These are phyloP conservation scores for Anthostomella pinea DNA, from an alignment of 2,329 filamentous ascomycete species.

Conservation along the genomic window DNA sequence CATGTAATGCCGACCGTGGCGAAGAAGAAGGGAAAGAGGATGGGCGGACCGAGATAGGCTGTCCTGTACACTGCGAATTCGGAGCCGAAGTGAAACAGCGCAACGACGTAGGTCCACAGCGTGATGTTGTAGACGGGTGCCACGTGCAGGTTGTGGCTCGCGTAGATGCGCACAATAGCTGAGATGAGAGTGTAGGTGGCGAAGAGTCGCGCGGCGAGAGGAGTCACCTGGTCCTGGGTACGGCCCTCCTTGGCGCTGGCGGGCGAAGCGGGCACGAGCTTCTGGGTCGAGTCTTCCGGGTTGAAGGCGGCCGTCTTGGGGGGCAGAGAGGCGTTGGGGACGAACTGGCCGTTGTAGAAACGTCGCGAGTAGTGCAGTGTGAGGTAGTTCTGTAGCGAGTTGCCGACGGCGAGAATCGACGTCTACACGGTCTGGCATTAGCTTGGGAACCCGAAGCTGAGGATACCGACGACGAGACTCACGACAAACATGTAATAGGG, in stretches of 20 bases:
- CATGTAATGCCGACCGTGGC: slow-evolving; percentile 52
- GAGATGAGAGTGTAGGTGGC: slow-evolving; percentile 85
- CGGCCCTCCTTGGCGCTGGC: slow-evolving; percentile 42
- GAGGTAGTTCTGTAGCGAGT: slow-evolving; percentile 78
- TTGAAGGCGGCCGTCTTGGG: slow-evolving; percentile 41
- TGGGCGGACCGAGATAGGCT: slow-evolving; percentile 59
- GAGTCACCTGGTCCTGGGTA: slow-evolving; percentile 61
- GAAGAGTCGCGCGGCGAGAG: slow-evolving; percentile 75
- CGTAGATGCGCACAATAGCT: slow-evolving; percentile 74
- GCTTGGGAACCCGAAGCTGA: too few relatives aligned
- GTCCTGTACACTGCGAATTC: slow-evolving; percentile 82
- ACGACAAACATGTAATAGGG: slow-evolving; percentile 60
- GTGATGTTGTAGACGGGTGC: slow-evolving; percentile 75
- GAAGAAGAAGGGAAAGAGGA: slow-evolving; percentile 54
- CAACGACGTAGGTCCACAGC: slow-evolving; percentile 77
- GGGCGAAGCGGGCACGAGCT: slow-evolving; percentile 45
- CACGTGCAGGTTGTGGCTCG: slow-evolving; percentile 76
- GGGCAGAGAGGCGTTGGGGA: slow-evolving; percentile 47
- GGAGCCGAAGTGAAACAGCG: slow-evolving; percentile 71
- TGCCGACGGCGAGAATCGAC: slow-evolving; percentile 76
- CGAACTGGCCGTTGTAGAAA: slow-evolving; percentile 71
- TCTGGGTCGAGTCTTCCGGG: slow-evolving; percentile 52
- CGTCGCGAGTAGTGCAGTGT: slow-evolving; percentile 81
- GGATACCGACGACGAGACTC: too few relatives aligned
- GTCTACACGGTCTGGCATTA: too few relatives aligned